Conservation (phyloP, 2,329 filamentous ascomycete species). For the Trichoderma sp. region DNA sequence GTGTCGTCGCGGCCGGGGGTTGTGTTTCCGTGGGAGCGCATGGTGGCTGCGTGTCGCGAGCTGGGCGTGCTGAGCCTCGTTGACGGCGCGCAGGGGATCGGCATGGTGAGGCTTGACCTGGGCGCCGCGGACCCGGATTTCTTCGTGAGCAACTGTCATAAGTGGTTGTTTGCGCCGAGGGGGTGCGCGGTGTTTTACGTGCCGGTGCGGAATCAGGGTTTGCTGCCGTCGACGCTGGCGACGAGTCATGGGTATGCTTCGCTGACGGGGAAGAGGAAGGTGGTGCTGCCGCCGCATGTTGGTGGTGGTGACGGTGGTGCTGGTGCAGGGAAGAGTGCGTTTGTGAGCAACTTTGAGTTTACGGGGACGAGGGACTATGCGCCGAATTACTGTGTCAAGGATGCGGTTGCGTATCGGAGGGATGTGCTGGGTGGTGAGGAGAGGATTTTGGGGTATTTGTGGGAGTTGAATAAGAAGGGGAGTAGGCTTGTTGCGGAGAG, state of each 20-base stretch:
- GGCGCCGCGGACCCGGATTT: constrained; percentile 73
- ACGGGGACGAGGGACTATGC: constrained; percentile 74
- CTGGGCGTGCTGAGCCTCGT: constrained; percentile 71
- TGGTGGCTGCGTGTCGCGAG: constrained; percentile 66
- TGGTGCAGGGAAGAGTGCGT: constrained; percentile 55
- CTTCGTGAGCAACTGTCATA: constrained; percentile 84
- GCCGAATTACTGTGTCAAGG: constrained; percentile 71
- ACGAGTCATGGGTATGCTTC: constrained; percentile 79
- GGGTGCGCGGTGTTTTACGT: constrained; percentile 82
- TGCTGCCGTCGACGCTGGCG: constrained; percentile 74
- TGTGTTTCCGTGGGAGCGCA: constrained; percentile 72
- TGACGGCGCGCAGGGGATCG: constrained; percentile 84
- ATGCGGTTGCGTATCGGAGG: constrained; percentile 70
- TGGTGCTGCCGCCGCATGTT: constrained; percentile 41
- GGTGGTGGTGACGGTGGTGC: constrained; percentile 33
- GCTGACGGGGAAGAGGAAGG: constrained; percentile 33
- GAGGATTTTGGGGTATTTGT: constrained; percentile 65
- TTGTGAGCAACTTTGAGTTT: constrained; percentile 73
- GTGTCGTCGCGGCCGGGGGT: constrained; percentile 79
- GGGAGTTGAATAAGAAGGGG: constrained; percentile 64
- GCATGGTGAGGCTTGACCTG: constrained; percentile 75
- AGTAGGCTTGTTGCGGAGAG: constrained; percentile 61
- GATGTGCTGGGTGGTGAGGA: constrained; percentile 74
- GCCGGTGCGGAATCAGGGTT: constrained; percentile 70
- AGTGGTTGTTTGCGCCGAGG: constrained; percentile 84